Evolutionary conservation across 169 alveolate species (phyloP).

Genomic region (Perkinsus olseni): DNA sequence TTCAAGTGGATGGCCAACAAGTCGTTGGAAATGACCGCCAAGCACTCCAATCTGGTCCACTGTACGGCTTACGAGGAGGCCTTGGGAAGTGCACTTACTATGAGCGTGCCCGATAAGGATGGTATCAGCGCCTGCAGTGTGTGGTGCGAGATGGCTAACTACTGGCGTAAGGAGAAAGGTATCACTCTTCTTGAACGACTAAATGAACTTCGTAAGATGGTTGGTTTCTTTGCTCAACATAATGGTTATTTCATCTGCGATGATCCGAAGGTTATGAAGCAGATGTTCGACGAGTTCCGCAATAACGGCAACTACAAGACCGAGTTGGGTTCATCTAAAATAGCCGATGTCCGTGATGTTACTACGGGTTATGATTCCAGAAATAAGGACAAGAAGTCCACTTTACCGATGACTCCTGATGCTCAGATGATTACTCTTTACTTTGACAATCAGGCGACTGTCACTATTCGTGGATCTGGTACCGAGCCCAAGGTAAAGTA

Average conservation of each 20-base stretch:
- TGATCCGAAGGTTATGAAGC: slow-evolving; percentile 24
- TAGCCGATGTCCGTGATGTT: slow-evolving; percentile 35
- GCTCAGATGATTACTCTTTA: no score
- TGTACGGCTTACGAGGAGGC: no score
- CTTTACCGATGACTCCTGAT: slow-evolving; percentile 36
- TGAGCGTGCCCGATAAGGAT: slow-evolving; percentile 42
- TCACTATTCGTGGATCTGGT: slow-evolving; percentile 42
- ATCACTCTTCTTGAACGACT: no score
- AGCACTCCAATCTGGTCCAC: slow-evolving; percentile 30
- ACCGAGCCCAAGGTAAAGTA: slow-evolving; percentile 56
- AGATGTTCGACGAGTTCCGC: slow-evolving; percentile 40
- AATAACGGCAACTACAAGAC: slow-evolving; percentile 26
- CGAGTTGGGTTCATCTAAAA: slow-evolving; percentile 31
- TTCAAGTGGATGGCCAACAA: slow-evolving; percentile 42
- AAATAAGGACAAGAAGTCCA: slow-evolving; percentile 34
- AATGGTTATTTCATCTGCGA: no score
- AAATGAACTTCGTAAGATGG: no score
- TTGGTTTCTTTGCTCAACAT: no score
- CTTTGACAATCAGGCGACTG: slow-evolving; percentile 35
- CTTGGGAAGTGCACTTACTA: slow-evolving; percentile 43
- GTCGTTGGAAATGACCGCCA: slow-evolving; percentile 24
- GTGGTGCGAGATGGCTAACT: no score
- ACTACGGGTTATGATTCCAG: slow-evolving; percentile 46
- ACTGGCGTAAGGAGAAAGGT: no score
- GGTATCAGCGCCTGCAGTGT: slow-evolving; percentile 49